Conservation (phyloP, 768 basidiomycete genomes). For the Amanita brunnescens region DNA sequence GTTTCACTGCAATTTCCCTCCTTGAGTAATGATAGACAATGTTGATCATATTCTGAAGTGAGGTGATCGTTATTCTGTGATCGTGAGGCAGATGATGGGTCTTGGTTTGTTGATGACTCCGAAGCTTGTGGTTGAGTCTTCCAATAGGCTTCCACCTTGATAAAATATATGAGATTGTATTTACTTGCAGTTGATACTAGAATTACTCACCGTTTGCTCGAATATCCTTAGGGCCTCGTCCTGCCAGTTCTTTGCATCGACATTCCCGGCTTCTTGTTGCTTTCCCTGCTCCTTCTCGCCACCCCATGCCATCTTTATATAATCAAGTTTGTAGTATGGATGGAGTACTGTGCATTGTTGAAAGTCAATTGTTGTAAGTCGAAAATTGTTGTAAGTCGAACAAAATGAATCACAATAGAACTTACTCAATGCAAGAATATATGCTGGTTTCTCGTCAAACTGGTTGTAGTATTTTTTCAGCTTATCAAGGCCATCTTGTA, state of each 20-base stretch:
- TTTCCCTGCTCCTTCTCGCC: neutral
- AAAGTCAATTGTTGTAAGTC: neutral
- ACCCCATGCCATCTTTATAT: constrained; percentile 6
- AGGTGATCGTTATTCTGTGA: neutral
- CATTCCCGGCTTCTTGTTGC: neutral
- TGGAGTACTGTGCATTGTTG: constrained; percentile 1
- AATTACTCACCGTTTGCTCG: neutral
- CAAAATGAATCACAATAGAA: constrained; percentile 12
- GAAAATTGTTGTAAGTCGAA: too few relatives aligned
- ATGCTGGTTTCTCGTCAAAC: too few relatives aligned
- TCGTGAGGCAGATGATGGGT: too few relatives aligned
- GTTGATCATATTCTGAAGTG: neutral
- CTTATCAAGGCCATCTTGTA: constrained; percentile 17
- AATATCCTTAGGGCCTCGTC: neutral
- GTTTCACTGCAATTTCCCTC: neutral
- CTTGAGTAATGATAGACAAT: neutral
- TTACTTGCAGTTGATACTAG: neutral
- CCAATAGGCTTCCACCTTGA: neutral
- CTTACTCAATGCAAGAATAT: constrained; percentile 15
- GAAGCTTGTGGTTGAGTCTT: neutral
- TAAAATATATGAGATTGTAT: neutral
- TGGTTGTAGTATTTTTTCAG: constrained; percentile 18
- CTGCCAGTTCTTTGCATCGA: too few relatives aligned
- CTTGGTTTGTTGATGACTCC: neutral
- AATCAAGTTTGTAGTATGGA: too few relatives aligned